Percentiles rank a stretch among this genome's conserved stretches.
Evolutionary conservation across 2,329 filamentous ascomycete species (phyloP).

Genomic region (Ophiosphaerella korrae): DNA sequence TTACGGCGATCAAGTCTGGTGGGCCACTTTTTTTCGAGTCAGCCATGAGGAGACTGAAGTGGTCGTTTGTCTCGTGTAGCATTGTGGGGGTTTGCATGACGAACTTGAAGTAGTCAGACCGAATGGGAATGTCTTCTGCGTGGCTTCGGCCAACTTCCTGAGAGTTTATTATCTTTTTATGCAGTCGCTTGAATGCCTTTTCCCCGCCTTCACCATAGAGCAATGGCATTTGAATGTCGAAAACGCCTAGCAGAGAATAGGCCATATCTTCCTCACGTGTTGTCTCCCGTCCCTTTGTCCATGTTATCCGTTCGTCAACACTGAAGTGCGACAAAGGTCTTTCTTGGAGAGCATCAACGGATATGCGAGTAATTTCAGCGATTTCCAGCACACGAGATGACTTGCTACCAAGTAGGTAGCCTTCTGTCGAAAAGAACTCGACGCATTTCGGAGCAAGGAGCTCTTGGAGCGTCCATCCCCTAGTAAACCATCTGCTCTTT

Average conservation of each 20-base stretch:
- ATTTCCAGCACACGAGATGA: conserved; percentile 4
- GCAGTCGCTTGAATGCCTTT: conserved; percentile 16
- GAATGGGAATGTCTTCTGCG: neutral
- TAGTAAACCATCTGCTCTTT: conserved; percentile 14
- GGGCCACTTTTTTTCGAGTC: neutral
- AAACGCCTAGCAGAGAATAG: conserved; percentile 20
- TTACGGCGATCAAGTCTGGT: conserved; percentile 1
- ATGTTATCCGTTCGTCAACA: conserved; percentile 16
- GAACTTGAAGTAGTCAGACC: neutral
- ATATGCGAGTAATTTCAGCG: conserved; percentile 10
- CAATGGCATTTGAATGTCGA: conserved; percentile 12
- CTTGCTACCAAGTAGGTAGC: conserved; percentile 10
- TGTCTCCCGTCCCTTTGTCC: conserved; percentile 17
- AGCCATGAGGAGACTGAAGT: conserved; percentile 1
- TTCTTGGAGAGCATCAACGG: conserved; percentile 7
- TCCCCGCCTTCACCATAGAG: conserved; percentile 34
- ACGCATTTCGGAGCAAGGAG: conserved; percentile 21
- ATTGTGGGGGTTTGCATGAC: neutral
- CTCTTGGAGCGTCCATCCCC: conserved; percentile 12
- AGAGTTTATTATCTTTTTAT: neutral
- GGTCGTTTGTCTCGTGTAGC: conserved; percentile 1
- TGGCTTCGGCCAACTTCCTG: neutral
- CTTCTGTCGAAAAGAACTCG: conserved; percentile 18
- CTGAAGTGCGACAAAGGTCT: conserved; percentile 8
- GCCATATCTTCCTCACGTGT: conserved; percentile 21